Evolutionary conservation across 768 basidiomycete genomes (phyloP).

Genomic region (Boletus fagicola): DNA sequence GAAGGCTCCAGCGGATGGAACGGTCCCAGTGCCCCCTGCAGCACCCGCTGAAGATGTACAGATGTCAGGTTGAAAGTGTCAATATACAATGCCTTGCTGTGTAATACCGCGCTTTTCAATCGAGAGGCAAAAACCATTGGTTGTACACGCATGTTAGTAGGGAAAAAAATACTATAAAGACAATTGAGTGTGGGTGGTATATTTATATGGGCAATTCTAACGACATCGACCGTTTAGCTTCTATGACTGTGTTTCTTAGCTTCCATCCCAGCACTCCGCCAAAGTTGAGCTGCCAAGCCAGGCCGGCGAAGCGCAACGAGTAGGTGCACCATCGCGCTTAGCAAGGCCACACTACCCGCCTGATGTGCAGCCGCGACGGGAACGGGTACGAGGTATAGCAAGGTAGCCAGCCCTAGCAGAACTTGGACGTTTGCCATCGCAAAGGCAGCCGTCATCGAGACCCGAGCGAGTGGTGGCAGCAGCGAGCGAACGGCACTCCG

Average conservation of each 20-base stretch:
- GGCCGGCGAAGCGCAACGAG: slow-evolving; percentile 72
- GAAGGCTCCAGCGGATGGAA: slow-evolving; percentile 52
- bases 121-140: not conserved
- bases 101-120: slow-evolving; percentile 9
- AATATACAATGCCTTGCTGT: slow-evolving; percentile 17
- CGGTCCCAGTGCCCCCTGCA: slow-evolving; percentile 38
- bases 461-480: slow-evolving; percentile 61
- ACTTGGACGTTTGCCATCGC: slow-evolving; percentile 85
- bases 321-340: slow-evolving; percentile 81
- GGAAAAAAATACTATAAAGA: slow-evolving; percentile 8
- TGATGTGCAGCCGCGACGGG: slow-evolving; percentile 93
- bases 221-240: not conserved
- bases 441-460: slow-evolving; percentile 59
- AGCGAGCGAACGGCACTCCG: slow-evolving; percentile 43
- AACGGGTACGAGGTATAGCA: slow-evolving; percentile 90
- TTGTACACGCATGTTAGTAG: not conserved
- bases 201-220: slow-evolving; percentile 15
- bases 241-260: slow-evolving; percentile 13
- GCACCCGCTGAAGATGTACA: slow-evolving; percentile 69
- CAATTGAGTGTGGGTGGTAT: slow-evolving; percentile 27
- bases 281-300: slow-evolving; percentile 57
- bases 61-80: slow-evolving; percentile 62
- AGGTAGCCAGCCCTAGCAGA: slow-evolving; percentile 68
- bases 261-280: slow-evolving; percentile 43
- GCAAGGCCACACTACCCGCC: slow-evolving; percentile 85